Percentiles rank a stretch among this genome's conserved stretches.
phyloP scores from a whole-genome alignment of 176 grass and related monocot genomes.

The Poa annua region DNA sequence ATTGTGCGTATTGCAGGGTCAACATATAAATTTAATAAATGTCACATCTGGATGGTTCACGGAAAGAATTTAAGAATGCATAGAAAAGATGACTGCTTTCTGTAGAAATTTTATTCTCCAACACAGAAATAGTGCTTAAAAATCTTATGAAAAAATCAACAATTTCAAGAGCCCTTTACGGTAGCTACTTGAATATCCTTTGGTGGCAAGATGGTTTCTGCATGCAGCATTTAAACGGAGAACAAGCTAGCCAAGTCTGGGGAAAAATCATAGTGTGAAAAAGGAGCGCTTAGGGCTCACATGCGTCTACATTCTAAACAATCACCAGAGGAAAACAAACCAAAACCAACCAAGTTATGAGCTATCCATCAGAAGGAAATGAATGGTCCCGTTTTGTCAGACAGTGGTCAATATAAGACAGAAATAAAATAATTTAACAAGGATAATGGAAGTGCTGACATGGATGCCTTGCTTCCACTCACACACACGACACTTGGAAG shows the following conservation, averaged over 20 bases:
- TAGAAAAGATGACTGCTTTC: no score
- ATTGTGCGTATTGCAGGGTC: neutral
- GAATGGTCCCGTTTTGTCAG: constrained; percentile 23
- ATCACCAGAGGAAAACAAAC: neutral
- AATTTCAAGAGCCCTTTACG: neutral
- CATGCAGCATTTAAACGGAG: neutral
- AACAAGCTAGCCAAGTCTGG: neutral
- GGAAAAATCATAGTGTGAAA: neutral
- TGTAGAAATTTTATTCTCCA: no score
- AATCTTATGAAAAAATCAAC: neutral
- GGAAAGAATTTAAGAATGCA: neutral
- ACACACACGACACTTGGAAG: constrained; percentile 21
- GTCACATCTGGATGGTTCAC: neutral
- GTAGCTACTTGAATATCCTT: neutral
- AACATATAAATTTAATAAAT: neutral
- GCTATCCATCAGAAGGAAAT: neutral
- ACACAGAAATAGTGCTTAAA: no score
- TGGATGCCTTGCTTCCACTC: constrained; percentile 57
- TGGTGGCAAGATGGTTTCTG: neutral
- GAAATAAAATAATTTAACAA: neutral
- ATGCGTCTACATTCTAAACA: neutral
- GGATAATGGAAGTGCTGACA: constrained; percentile 56
- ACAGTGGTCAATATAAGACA: neutral
- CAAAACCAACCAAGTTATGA: neutral
- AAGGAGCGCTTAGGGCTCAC: neutral